These are phyloP conservation scores for Alternaria solani DNA, from an alignment of 2,329 filamentous ascomycete species.

Conservation along the genomic window DNA sequence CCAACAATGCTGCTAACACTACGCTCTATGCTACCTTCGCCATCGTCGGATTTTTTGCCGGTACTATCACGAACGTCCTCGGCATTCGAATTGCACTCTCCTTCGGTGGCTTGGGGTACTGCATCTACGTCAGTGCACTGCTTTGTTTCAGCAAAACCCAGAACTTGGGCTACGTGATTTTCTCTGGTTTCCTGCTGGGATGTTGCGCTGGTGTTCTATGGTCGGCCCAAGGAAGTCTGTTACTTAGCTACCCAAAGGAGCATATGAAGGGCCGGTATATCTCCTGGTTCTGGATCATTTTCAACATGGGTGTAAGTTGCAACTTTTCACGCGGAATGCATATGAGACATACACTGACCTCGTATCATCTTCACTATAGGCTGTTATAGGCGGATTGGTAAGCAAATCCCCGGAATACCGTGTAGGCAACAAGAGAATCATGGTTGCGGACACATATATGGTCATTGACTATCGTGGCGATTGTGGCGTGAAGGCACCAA, in stretches of 20 bases:
- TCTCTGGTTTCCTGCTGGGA: slow-evolving; percentile 76
- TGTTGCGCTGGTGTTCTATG: slow-evolving; percentile 79
- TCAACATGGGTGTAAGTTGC: slow-evolving; percentile 71
- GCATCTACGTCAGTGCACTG: slow-evolving; percentile 73
- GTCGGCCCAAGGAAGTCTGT: slow-evolving; percentile 80
- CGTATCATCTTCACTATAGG: slow-evolving; percentile 40
- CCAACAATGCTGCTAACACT: slow-evolving; percentile 68
- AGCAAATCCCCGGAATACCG: slow-evolving; percentile 25
- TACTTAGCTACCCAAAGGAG: no score
- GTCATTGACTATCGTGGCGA: no score
- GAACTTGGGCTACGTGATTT: slow-evolving; percentile 74
- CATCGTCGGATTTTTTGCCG: slow-evolving; percentile 67
- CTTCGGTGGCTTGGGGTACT: slow-evolving; percentile 77
- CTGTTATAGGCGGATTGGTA: slow-evolving; percentile 78
- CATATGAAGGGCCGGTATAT: slow-evolving; percentile 83
- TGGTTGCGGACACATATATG: no score
- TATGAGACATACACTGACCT: no score
- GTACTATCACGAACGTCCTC: slow-evolving; percentile 75
- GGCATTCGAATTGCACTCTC: slow-evolving; percentile 71
- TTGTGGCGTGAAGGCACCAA: neutral
- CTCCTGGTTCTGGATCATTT: slow-evolving; percentile 89
- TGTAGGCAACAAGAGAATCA: no score
- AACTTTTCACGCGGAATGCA: no score
- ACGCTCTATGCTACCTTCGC: slow-evolving; percentile 75
- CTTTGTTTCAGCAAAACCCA: slow-evolving; percentile 71